phyloP scores from a whole-genome alignment of 1,139 yeast genomes.

The Pichia sp. region DNA sequence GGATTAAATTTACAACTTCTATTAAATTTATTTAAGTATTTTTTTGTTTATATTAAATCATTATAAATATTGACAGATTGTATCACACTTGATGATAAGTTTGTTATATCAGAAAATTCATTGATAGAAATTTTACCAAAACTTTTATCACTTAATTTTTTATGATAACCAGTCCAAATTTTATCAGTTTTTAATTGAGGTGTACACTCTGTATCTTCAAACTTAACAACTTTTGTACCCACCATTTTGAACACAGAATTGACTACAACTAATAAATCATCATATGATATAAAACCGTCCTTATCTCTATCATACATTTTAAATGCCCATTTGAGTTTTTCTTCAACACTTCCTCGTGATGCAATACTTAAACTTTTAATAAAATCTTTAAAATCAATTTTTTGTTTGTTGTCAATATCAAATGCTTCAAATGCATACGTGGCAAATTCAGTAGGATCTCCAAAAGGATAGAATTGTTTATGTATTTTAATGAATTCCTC shows the following conservation, averaged over 20 bases:
- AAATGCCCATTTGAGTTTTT: slow-evolving; percentile 83
- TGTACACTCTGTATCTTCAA: slow-evolving; percentile 87
- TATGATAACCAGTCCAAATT: slow-evolving; percentile 45
- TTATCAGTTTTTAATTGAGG: slow-evolving; percentile 84
- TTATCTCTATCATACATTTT: slow-evolving; percentile 76
- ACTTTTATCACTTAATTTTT: slow-evolving; percentile 60
- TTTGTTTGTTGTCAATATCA: slow-evolving; percentile 75
- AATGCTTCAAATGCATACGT: slow-evolving; percentile 83
- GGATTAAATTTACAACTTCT: not conserved
- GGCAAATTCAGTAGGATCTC: slow-evolving; percentile 90
- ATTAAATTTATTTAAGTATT: not conserved
- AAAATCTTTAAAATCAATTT: slow-evolving; percentile 88
- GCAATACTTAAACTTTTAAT: slow-evolving; percentile 84
- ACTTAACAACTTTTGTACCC: slow-evolving; percentile 81
- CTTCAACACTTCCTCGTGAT: slow-evolving; percentile 81
- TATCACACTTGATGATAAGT: slow-evolving; percentile 74
- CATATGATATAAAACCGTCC: slow-evolving; percentile 67
- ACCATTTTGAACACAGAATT: slow-evolving; percentile 90
- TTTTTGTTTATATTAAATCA: slow-evolving; percentile 50
- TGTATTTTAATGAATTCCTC: slow-evolving; percentile 88
- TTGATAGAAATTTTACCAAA: slow-evolving; percentile 66
- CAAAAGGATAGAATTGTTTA: slow-evolving; percentile 97
- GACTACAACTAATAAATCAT: slow-evolving; percentile 75
- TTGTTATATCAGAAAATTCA: slow-evolving; percentile 78
- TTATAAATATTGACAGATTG: slow-evolving; percentile 76